Conservation (phyloP, 2,329 filamentous ascomycete species). For the Xylaria digitata region DNA sequence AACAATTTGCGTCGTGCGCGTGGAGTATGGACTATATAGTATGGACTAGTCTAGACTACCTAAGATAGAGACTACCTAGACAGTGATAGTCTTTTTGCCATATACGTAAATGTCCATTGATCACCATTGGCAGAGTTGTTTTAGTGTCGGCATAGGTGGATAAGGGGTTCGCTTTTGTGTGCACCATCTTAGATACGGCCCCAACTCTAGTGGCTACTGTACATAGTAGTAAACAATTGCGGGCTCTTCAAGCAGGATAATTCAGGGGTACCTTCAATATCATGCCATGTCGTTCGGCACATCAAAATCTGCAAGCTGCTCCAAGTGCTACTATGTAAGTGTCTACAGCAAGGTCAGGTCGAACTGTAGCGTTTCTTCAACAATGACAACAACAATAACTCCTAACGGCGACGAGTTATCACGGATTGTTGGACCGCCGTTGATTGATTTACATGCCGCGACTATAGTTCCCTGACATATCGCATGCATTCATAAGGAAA, state of each 20-base stretch:
- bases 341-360: too few species aligned
- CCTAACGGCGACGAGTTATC: not conserved
- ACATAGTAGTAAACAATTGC: constrained; percentile 17
- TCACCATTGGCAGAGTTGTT: constrained; percentile 2
- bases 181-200: too few species aligned
- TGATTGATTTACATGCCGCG: constrained; percentile 8
- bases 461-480: not conserved
- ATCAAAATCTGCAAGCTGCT: too few species aligned
- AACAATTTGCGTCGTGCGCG: too few species aligned
- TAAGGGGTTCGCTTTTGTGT: constrained; percentile 27
- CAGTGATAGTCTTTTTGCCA: not conserved
- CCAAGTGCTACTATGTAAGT: too few species aligned
- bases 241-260: not conserved
- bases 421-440: not conserved
- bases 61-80: too few species aligned
- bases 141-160: constrained; percentile 23
- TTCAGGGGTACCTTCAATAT: constrained; percentile 24
- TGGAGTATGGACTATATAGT: not conserved
- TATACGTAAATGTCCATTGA: not conserved
- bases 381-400: not conserved
- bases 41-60: too few species aligned
- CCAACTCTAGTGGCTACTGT: constrained; percentile 13
- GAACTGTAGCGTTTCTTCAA: not conserved
- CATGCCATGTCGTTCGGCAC: not conserved
- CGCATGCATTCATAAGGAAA: not conserved